These are phyloP conservation scores for Geotrichum fermentans DNA, from an alignment of 1,139 yeast genomes.

Conservation along the genomic window DNA sequence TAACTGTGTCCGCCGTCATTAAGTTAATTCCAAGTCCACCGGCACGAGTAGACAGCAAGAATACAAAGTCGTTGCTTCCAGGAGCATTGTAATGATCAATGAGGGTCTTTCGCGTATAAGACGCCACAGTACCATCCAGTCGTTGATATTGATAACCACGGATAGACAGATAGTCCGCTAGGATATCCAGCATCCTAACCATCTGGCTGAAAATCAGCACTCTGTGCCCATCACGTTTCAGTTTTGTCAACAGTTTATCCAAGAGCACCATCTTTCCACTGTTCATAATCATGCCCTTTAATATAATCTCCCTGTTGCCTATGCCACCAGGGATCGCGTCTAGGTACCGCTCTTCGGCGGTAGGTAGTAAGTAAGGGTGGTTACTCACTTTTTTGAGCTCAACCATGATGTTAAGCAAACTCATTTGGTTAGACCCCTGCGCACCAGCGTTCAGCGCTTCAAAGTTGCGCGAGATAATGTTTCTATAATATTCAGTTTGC, in stretches of 20 bases:
- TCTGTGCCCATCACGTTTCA: conserved; percentile 90
- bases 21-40: conserved; percentile 97
- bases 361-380: conserved; percentile 92
- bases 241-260: conserved; percentile 78
- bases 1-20: conserved; percentile 98
- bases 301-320: conserved; percentile 65
- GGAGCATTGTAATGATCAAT: conserved; percentile 97
- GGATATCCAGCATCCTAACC: conserved; percentile 93
- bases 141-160: conserved; percentile 91
- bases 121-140: conserved; percentile 94
- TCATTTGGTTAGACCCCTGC: conserved; percentile 70
- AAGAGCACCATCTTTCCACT: conserved; percentile 96
- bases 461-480: conserved; percentile 86
- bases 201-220: conserved; percentile 92
- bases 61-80: conserved; percentile 87
- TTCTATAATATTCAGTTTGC: conserved; percentile 92
- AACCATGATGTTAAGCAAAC: conserved; percentile 85
- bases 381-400: conserved; percentile 95
- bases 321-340: conserved; percentile 50
- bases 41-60: conserved; percentile 88
- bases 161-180: conserved; percentile 86
- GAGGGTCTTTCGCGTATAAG: conserved; percentile 86
- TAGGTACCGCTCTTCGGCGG: conserved; percentile 82
- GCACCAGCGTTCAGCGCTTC: conserved; percentile 84
- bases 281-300: conserved; percentile 92